Evolutionary conservation across 768 basidiomycete species (phyloP).

Genomic region (Cystobasidium tubakii): DNA sequence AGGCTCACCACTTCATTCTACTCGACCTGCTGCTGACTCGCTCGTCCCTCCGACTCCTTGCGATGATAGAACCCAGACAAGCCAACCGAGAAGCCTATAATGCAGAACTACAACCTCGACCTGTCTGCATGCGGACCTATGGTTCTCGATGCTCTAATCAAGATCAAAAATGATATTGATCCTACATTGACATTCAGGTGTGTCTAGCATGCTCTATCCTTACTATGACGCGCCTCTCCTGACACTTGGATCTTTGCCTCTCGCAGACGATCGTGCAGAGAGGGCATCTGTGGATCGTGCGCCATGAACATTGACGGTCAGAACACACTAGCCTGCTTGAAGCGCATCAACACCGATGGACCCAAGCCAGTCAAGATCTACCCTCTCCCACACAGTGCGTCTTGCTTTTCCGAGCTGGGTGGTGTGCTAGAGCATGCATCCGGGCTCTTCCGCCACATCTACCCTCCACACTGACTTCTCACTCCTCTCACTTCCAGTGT

Average conservation of each 20-base stretch:
- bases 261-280: slow-evolving; percentile 67
- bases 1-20: not conserved
- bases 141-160: slow-evolving; percentile 90
- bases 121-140: slow-evolving; percentile 93
- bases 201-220: not conserved
- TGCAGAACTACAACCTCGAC: slow-evolving; percentile 87
- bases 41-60: not conserved
- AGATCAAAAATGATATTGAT: slow-evolving; percentile 98
- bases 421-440: not conserved
- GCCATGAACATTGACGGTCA: slow-evolving; percentile 99
- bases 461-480: slow-evolving; percentile 8
- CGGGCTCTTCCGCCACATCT: not conserved
- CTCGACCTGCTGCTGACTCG: not conserved
- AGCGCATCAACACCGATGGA: slow-evolving; percentile 75
- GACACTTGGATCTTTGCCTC: not conserved
- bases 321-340: slow-evolving; percentile 96
- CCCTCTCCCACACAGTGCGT: slow-evolving; percentile 91
- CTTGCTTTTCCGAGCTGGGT: not conserved
- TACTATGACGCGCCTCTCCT: not conserved
- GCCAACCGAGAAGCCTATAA: slow-evolving; percentile 78
- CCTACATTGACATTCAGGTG: slow-evolving; percentile 88
- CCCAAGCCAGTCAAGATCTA: slow-evolving; percentile 81
- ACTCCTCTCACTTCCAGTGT: slow-evolving; percentile 60
- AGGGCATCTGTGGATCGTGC: slow-evolving; percentile 96
- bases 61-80: slow-evolving; percentile 76